These are phyloP conservation scores for Clarkia xantiana DNA, from an alignment of 345 rosid genomes.

Conservation along the genomic window DNA sequence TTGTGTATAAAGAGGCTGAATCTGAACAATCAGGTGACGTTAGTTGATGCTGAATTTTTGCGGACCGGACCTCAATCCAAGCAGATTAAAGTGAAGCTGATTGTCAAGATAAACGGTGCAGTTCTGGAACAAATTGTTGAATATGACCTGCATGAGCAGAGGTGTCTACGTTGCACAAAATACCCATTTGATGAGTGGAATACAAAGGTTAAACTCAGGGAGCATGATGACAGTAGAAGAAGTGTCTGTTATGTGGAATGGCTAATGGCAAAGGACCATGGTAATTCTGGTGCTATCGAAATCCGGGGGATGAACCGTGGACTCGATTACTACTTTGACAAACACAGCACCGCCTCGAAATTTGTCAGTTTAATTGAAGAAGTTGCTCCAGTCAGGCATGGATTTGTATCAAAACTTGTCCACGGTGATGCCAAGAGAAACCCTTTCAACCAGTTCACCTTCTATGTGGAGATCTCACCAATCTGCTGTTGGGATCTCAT, in stretches of 20 bases:
- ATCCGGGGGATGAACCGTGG: constrained; percentile 26
- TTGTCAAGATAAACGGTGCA: constrained; percentile 20
- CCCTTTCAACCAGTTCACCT: constrained; percentile 18
- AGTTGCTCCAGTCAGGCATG: constrained; percentile 16
- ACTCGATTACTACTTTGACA: too few relatives aligned
- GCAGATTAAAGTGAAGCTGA: constrained; percentile 20
- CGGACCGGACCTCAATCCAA: constrained; percentile 30
- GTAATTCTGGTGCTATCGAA: constrained; percentile 17
- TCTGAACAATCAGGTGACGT: constrained; percentile 8
- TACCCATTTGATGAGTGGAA: constrained; percentile 26
- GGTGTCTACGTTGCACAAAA: constrained; percentile 21
- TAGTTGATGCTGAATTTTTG: constrained; percentile 17
- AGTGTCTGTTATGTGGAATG: constrained; percentile 26
- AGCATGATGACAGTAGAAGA: constrained; percentile 22
- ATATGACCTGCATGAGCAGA: constrained; percentile 22
- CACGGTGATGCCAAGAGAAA: constrained; percentile 27
- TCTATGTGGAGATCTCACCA: constrained; percentile 24
- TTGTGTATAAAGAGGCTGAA: constrained; percentile 15
- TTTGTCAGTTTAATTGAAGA: constrained; percentile 22
- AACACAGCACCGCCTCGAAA: constrained; percentile 19
- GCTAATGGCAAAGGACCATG: constrained; percentile 22
- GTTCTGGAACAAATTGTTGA: constrained; percentile 20
- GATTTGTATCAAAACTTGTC: constrained; percentile 17
- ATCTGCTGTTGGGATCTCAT: constrained; percentile 24
- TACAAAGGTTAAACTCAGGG: constrained; percentile 22